Conservation (phyloP, 1,139 yeast genomes). For the Geotrichum phurueaensis region DNA sequence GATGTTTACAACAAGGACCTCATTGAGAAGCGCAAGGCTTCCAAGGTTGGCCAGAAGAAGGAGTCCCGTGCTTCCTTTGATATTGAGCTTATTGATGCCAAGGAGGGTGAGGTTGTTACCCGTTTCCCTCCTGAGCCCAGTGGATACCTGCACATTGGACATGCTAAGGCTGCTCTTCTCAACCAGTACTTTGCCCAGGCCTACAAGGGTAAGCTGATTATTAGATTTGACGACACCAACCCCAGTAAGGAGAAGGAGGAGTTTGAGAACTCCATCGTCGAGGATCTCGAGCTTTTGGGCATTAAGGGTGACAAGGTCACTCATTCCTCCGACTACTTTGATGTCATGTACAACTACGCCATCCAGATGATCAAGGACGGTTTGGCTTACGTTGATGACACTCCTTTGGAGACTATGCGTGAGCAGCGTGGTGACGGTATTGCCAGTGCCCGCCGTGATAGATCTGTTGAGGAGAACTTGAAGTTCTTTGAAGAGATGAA, state of each 20-base stretch:
- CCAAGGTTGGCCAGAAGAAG: slow-evolving; percentile 51
- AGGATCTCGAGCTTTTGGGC: slow-evolving; percentile 82
- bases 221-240: slow-evolving; percentile 95
- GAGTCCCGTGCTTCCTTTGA: slow-evolving; percentile 72
- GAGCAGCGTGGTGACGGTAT: slow-evolving; percentile 97
- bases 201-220: slow-evolving; percentile 88
- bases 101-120: slow-evolving; percentile 88
- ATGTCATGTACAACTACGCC: slow-evolving; percentile 81
- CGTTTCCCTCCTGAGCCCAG: slow-evolving; percentile 94
- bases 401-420: slow-evolving; percentile 90
- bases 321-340: slow-evolving; percentile 88
- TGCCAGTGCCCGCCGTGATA: slow-evolving; percentile 81
- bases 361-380: slow-evolving; percentile 85
- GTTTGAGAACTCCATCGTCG: slow-evolving; percentile 85
- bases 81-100: slow-evolving; percentile 85
- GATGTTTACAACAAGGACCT: slow-evolving; percentile 63
- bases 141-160: slow-evolving; percentile 95
- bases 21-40: slow-evolving; percentile 66
- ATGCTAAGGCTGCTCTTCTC: slow-evolving; percentile 92
- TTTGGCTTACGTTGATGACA: slow-evolving; percentile 94
- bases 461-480: slow-evolving; percentile 86
- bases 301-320: slow-evolving; percentile 84
- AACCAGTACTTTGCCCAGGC: slow-evolving; percentile 93
- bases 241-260: slow-evolving; percentile 92
- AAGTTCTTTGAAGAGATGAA: slow-evolving; percentile 84